phyloP scores from a whole-genome alignment of 495 filamentous ascomycete genomes.

The Trypethelium eluteriae region DNA sequence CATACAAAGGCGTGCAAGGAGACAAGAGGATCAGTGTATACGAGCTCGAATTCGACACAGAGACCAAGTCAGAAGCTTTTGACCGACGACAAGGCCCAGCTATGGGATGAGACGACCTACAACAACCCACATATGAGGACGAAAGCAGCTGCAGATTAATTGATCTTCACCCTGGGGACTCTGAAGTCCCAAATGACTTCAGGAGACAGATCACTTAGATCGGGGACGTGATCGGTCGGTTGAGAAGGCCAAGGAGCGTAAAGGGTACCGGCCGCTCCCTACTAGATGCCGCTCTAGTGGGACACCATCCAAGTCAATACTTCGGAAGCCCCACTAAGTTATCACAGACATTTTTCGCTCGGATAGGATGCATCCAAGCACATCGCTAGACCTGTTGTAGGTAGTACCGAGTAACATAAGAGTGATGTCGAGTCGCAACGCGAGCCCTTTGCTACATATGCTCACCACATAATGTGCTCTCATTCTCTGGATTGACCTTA shows the following conservation, averaged over 20 bases:
- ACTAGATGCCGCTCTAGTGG: too few relatives aligned
- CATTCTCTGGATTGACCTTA: too few relatives aligned
- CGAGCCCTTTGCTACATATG: too few relatives aligned
- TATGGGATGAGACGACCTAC: conserved; percentile 20
- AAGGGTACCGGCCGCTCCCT: conserved; percentile 28
- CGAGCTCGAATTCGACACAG: conserved; percentile 24
- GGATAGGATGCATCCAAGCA: too few relatives aligned
- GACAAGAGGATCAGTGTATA: conserved; percentile 29
- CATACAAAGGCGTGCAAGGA: conserved; percentile 16
- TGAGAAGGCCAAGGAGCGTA: conserved; percentile 29
- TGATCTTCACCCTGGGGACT: conserved; percentile 24
- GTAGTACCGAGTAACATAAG: too few relatives aligned
- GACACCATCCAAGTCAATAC: too few relatives aligned
- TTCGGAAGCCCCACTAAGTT: too few relatives aligned
- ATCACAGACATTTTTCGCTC: too few relatives aligned
- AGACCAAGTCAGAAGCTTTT: conserved; percentile 15
- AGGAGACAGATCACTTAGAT: conserved; percentile 23
- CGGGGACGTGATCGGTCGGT: conserved; percentile 25
- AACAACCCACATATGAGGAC: conserved; percentile 22
- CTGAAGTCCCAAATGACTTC: conserved; percentile 21
- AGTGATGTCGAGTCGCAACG: too few relatives aligned
- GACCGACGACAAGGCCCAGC: conserved; percentile 23
- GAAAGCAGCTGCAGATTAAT: conserved; percentile 31
- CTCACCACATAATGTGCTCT: too few relatives aligned
- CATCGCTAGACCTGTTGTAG: too few relatives aligned